Evolutionary conservation across 2,329 filamentous ascomycete species (phyloP).

Genomic region (Calonectria pteridis): DNA sequence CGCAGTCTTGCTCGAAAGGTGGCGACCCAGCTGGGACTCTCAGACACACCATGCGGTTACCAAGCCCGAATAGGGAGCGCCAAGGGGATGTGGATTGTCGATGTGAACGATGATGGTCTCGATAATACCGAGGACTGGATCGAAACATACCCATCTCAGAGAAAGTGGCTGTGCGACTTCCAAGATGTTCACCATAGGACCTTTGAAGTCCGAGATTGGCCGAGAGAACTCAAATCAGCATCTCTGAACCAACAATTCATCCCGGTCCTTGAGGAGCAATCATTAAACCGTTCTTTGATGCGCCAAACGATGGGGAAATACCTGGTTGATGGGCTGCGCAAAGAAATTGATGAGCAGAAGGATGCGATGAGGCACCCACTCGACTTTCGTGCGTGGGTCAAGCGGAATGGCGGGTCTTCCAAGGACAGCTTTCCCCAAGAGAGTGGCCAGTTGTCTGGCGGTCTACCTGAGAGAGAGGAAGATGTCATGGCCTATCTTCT

Average conservation of each 20-base stretch:
- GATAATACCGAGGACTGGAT: conserved; percentile 69
- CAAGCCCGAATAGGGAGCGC: conserved; percentile 79
- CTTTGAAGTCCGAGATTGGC: conserved; percentile 70
- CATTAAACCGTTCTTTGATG: conserved; percentile 60
- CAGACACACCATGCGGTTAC: conserved; percentile 71
- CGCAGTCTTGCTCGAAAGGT: conserved; percentile 67
- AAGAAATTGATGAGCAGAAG: conserved; percentile 65
- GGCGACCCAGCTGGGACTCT: conserved; percentile 61
- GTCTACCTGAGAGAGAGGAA: conserved; percentile 62
- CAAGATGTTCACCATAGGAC: conserved; percentile 66
- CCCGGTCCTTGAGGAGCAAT: conserved; percentile 73
- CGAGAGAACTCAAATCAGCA: conserved; percentile 55
- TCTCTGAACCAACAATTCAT: conserved; percentile 77
- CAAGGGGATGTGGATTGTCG: conserved; percentile 81
- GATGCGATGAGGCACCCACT: conserved; percentile 63
- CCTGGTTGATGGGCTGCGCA: conserved; percentile 62
- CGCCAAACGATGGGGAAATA: conserved; percentile 60
- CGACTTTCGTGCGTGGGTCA: conserved; percentile 67
- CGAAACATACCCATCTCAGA: conserved; percentile 74
- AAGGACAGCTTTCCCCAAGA: conserved; percentile 55
- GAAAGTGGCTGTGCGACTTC: conserved; percentile 73
- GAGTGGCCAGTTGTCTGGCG: conserved; percentile 59
- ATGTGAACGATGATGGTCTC: conserved; percentile 57
- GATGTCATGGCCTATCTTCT: conserved; percentile 69
- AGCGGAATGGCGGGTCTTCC: conserved; percentile 51